Base-by-base conservation (phyloP, 345 rosid genomes). In the Camelina hispida region DNA sequence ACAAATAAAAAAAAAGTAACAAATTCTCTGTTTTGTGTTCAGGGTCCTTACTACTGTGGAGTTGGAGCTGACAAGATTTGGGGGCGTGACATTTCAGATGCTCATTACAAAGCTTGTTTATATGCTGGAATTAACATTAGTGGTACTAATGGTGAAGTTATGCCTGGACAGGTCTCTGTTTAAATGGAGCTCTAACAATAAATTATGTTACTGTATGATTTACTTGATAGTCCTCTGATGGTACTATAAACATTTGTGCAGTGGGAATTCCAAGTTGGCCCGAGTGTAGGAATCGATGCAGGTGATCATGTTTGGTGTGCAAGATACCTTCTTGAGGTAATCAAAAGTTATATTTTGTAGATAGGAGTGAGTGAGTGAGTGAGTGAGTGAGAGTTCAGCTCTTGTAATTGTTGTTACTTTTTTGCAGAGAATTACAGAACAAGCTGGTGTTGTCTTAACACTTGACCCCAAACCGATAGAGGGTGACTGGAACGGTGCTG, bases 401-500 rank as follows among this genome's bases (percentile, higher is more conserved):
- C 9, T 71, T 2, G 44, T 58, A 65, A 50, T 13, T 50, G 28
- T 67, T 66, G 15, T 53, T 15, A 32, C 13, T 54, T 43, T 76
- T 60, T 79, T 75, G 81, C 88, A 94, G 98, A 90, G 97, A 81
- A 94, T 94, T 80, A 94, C 97, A 22, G 98, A 91, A 79, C 97
- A 94, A 91, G 90, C 88, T 67, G 99, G 99, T 30, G 97, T 90
- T 62, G 97, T 94, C 65, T 89, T 94, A 65, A 38, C 96, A 0
- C 93, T 94, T 65, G 99, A 95, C 79, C 99, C 97, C 23, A 95
- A 95, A 71, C 97, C 97, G 8, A 95, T 91, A 1, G 90, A 90
- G 79, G 99, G 99, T 66, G 99, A 95, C 74, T 91, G 97, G 99
- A 95, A 95, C 25, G 99, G 99, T 75, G 99, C 99, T 52, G 99